Base-by-base conservation (phyloP, 139 green algal species). In the Chlorella vulgaris region DNA sequence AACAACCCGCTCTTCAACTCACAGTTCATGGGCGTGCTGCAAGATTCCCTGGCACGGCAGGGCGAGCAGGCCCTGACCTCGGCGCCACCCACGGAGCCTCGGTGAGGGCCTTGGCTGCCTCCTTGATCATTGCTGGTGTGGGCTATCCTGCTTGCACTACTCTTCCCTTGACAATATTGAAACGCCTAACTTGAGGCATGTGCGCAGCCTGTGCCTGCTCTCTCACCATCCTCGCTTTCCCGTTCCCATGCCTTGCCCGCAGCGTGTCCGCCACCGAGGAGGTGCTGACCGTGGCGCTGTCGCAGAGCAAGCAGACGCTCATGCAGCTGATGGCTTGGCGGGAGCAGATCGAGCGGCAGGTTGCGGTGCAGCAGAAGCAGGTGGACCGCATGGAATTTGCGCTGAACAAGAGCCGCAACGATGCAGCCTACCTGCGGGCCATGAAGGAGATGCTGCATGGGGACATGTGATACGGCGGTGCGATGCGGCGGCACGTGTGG, bases 301-400 rank as follows among this genome's bases (percentile, higher is more conserved):
- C 22, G 8, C 77, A 83, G 35, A 76, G 62, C 65, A 83, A 83
- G 77, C 43, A 69, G 47, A 61, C 47, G 31, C 66, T 83, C 43
- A 28, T 40, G 77, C 65, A 76, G 50, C 65, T 83, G 77, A 0
- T 68, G 42, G 42, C 31, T 35, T 83, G 77, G 77, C 38, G 47
- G 13, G 77, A 83, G 18, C 77, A 83, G 66, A 19, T 83, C 18
- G 77, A 83, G 0, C 43, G 66, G 18, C 65, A 76, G 77, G 53
- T 83, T 38, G 50, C 65, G 24, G 51, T 62, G 50, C 77, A 83
- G 77, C 77, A 83, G 66, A 83, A 83, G 47, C 77, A 83, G 77
- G 66, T 76, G 26, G 76, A 78, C 26, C 74, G 85, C 10, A 78
- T 89, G 58, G 82, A 87, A 26, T 89, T 89, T 84, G 85, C 85